Conservation (phyloP, 805 yeast species). For the Ogataea methylovora region DNA sequence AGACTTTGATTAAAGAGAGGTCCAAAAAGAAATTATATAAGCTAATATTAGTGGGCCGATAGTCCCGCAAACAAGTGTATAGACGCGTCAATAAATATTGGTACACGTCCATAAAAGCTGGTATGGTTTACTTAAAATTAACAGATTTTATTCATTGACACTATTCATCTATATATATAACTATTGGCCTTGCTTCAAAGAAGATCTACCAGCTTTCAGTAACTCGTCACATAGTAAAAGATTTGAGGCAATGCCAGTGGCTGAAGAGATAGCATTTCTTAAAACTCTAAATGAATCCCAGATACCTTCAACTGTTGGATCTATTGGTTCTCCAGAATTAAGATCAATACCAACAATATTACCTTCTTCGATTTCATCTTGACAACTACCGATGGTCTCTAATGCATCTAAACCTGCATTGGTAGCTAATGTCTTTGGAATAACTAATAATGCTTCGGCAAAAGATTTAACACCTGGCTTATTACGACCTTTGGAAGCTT, state of each 20-base stretch:
- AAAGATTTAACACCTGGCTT: slow-evolving; percentile 91
- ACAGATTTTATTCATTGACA: too few species aligned
- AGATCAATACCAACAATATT: slow-evolving; percentile 87
- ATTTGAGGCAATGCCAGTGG: slow-evolving; percentile 91
- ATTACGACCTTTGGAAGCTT: slow-evolving; percentile 69
- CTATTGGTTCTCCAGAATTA: slow-evolving; percentile 90
- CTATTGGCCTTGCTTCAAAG: slow-evolving; percentile 50
- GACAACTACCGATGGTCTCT: slow-evolving; percentile 82
- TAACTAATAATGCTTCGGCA: slow-evolving; percentile 81
- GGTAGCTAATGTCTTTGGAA: slow-evolving; percentile 87
- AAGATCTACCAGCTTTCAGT: slow-evolving; percentile 92
- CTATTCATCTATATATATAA: not conserved
- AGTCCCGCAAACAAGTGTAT: too few species aligned
- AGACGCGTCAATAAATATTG: too few species aligned
- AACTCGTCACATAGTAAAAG: slow-evolving; percentile 91
- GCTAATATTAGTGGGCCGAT: too few species aligned
- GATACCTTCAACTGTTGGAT: slow-evolving; percentile 87
- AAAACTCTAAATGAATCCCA: slow-evolving; percentile 96
- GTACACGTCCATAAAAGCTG: too few species aligned
- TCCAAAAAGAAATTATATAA: too few species aligned
- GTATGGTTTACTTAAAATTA: too few species aligned
- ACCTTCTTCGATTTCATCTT: slow-evolving; percentile 79
- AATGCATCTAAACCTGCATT: slow-evolving; percentile 93
- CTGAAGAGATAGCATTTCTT: slow-evolving; percentile 86
- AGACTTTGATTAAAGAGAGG: too few species aligned